Percentiles rank a stretch among this genome's conserved stretches.
Evolutionary conservation across 495 filamentous ascomycete genomes (phyloP).

Genomic region (Hypoxylon subgilvum): DNA sequence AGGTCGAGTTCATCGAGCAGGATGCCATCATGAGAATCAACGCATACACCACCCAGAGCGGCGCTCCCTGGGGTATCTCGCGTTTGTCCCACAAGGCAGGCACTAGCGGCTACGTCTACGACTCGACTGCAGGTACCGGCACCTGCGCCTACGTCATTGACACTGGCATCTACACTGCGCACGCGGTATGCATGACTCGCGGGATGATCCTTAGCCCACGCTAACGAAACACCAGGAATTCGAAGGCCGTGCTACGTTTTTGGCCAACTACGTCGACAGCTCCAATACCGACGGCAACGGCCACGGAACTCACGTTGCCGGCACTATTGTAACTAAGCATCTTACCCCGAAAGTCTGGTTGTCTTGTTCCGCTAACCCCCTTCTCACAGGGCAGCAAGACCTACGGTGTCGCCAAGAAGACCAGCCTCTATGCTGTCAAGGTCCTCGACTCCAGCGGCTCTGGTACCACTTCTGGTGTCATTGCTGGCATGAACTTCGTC

Average conservation of each 20-base stretch:
- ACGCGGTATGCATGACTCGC: conserved; percentile 61
- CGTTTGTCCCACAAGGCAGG: conserved; percentile 61
- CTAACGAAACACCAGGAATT: conserved; percentile 44
- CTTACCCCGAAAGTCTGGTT: neutral
- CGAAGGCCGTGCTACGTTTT: conserved; percentile 49
- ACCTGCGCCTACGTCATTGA: conserved; percentile 67
- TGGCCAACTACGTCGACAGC: conserved; percentile 51
- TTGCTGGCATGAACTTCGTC: conserved; percentile 58
- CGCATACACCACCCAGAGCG: conserved; percentile 54
- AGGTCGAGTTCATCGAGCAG: conserved; percentile 63
- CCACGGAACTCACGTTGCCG: conserved; percentile 59
- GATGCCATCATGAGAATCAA: conserved; percentile 56
- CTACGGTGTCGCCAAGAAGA: conserved; percentile 57
- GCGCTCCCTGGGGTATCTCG: conserved; percentile 66
- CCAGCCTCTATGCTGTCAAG: conserved; percentile 56
- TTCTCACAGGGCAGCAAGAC: conserved; percentile 48
- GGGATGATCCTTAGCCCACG: neutral
- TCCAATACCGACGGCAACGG: conserved; percentile 58
- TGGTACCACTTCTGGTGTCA: conserved; percentile 55
- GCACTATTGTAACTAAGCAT: conserved; percentile 44
- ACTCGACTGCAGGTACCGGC: conserved; percentile 61
- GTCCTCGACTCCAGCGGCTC: conserved; percentile 56
- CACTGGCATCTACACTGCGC: conserved; percentile 62
- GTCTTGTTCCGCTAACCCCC: conserved; percentile 1
- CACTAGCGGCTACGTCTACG: conserved; percentile 64